Base-by-base conservation (phyloP, 2,329 filamentous ascomycete genomes). In the Alternaria arbusti region DNA sequence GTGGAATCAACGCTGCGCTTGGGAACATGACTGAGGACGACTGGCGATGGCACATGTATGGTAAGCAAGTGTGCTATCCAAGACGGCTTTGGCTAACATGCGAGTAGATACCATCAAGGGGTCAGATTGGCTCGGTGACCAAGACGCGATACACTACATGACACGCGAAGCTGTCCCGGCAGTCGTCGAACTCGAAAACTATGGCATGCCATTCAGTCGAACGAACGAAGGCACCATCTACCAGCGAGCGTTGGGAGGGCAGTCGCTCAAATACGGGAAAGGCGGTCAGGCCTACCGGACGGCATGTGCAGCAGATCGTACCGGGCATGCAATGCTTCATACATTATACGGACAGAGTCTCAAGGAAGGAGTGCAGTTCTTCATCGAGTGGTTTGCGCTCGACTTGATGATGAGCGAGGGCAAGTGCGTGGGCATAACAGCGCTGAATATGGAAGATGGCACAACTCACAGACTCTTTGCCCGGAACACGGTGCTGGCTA, bases 71-170 rank as follows among this genome's bases (percentile, higher is more conserved):
- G 49, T 3, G 13, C 2, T 12, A n/a, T n/a, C 13, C 6, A 13
- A 11, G 26, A 3, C 15, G 2, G 15, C 36, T 11, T 6, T 6
- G 9, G 0, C 3, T 22, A 13, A 11, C 3, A 36, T 5, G 15
- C 5, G 11, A 4, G 20, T 6, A 32, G 49, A 51, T 12, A n/a
- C 12, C 28, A 28, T 87, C 36, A 87, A 87, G 77, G 86, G 86
- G 13, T 84, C 82, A 9, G 86, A 88, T 74, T 88, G 86, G 86
- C 81, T 87, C 5, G 86, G 86, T 50, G 86, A 88, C 70, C 86
- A 88, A 76, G 85, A 87, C 70, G 85, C 86, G 25, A 87, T 88
- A 60, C 85, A 87, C 72, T 87, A 87, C 75, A 87, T 88, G 86
- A 86, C 84, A 8, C 80, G 84, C 59, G 85, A 86, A 78, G 86